Percentiles rank a stretch among this genome's conserved stretches.
phyloP scores from a whole-genome alignment of 352 stramenopile species.

The Albugo candida region DNA sequence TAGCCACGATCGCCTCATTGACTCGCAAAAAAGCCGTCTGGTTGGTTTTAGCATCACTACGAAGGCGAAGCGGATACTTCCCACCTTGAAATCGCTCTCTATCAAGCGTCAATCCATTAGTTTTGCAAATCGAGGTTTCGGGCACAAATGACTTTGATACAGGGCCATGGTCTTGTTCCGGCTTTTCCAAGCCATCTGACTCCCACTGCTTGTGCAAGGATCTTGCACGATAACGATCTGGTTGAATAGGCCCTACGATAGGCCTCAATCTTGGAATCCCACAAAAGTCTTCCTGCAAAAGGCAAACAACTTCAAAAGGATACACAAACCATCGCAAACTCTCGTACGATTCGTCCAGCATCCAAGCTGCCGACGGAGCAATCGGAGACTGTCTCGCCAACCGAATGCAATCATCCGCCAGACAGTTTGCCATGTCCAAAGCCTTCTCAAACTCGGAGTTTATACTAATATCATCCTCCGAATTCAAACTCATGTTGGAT shows the following conservation, averaged over 20 bases:
- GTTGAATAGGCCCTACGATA: conserved; percentile 11
- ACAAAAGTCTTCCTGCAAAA: conserved; percentile 2
- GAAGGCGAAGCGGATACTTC: not conserved
- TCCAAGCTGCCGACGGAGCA: conserved; percentile 11
- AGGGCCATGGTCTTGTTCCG: not conserved
- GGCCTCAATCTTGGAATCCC: no score
- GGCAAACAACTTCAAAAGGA: conserved; percentile 25
- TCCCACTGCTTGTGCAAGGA: not conserved
- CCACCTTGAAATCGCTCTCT: not conserved
- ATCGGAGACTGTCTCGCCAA: conserved; percentile 1
- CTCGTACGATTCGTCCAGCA: conserved; percentile 28
- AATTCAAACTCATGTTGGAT: conserved; percentile 1
- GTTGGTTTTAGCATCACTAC: conserved; percentile 12
- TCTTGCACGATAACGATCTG: conserved; percentile 8
- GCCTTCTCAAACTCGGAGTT: conserved; percentile 1
- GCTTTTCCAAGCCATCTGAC: not conserved
- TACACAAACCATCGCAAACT: conserved; percentile 58
- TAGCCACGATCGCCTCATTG: conserved; percentile 16
- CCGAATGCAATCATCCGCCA: not conserved
- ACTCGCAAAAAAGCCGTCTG: conserved; percentile 3
- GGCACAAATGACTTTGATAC: conserved; percentile 1
- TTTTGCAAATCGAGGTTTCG: not conserved
- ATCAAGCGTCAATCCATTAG: conserved; percentile 5
- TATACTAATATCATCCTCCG: not conserved
- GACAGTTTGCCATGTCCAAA: not conserved